Evolutionary conservation across 768 basidiomycete genomes (phyloP), one percentile per base, ranked within the genome.

Genomic region (Phaeotremella fagi): DNA sequence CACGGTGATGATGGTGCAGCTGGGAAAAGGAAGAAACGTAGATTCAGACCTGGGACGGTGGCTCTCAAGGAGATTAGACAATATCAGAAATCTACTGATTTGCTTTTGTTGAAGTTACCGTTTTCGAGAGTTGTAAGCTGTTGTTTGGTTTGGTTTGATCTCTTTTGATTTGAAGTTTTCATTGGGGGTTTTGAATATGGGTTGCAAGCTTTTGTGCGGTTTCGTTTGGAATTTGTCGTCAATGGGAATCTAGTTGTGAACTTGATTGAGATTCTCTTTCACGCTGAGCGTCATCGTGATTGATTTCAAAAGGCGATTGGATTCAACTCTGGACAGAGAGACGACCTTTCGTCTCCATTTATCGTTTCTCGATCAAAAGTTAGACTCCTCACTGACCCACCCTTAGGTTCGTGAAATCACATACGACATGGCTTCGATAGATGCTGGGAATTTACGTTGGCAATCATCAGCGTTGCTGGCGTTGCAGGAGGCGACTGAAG

Each of bases 401-500:
- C 1, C 24, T 15, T 50, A 95, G 94, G 91, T 99, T 48, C 85
- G 92, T 57, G 95, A 99, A 77, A 90, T 99, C 47, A 88, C 95
- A 4, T 67, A 84, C 68, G 88, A 94, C 69, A 86, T 92, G 86
- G 87, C 72, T 78, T 81, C 77, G 82, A 81, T 64, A 79, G 82
- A 80, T 18, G 78, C 78, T 2, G 78, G 80, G 11, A 81, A 81
- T 6, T 75, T 98, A 48, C 81, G 95, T 43, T 99, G 95, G 95
- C 95, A 99, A 74, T 89, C 84, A 58, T 89, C 90, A 4, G 95
- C 95, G 4, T 80, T 99, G 52, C 71, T 91, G 66, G 95, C 95
- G 1, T 75, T 99, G 57, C 95, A 99, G 68, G 95, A 99, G 75
- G 95, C 95, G 12, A 90, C 91, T 28, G 53, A 65, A 59, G 76